Base-by-base conservation (phyloP, 768 basidiomycete species). In the Boletus subcaerulescens region DNA sequence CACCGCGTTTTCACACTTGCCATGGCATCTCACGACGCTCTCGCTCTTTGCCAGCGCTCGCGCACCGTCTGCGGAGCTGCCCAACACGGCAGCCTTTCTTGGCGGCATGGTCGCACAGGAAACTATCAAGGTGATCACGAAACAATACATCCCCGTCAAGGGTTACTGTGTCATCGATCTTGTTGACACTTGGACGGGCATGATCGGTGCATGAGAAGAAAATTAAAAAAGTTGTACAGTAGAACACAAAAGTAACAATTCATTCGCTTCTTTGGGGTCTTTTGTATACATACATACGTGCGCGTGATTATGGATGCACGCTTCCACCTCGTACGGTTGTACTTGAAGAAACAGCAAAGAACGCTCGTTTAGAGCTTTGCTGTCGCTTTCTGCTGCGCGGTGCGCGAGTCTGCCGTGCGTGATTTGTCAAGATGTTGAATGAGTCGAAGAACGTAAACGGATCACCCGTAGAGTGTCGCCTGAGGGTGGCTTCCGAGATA, bases 41-140 rank as follows among this genome's bases (percentile, higher is more conserved):
- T 11, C 7, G 4, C n/a, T 29, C 3, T 29, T 9, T 12, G 18
- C 15, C 18, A 94, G 93, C 52, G 85, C 78, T 12, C 88, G 93
- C 2, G 78, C 92, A 9, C 91, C 89, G 3, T 85, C 80, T 0
- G 86, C 91, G 4, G 93, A 96, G 63, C 73, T 98, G 4, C 96
- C 96, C 7, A 98, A 94, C 60, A 94, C 87, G 2, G 92, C 96
- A 0, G 95, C 95, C 2, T 84, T 98, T 65, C 76, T 98, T 1
- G 97, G 97, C 2, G 97, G 97, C 3, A 71, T 98, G 35, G 87
- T 98, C 18, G 93, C 95, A 24, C 97, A 99, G 63, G 97, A 99
- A 68, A 85, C 86, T 7, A 98, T 98, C 79, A 98, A 99, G 80
- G 80, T 98, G 73, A 87, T 96, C 64, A 99, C 96, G 53, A 86